phyloP scores from a whole-genome alignment of 2,329 filamentous ascomycete species.

The Trichoderma asperellum region DNA sequence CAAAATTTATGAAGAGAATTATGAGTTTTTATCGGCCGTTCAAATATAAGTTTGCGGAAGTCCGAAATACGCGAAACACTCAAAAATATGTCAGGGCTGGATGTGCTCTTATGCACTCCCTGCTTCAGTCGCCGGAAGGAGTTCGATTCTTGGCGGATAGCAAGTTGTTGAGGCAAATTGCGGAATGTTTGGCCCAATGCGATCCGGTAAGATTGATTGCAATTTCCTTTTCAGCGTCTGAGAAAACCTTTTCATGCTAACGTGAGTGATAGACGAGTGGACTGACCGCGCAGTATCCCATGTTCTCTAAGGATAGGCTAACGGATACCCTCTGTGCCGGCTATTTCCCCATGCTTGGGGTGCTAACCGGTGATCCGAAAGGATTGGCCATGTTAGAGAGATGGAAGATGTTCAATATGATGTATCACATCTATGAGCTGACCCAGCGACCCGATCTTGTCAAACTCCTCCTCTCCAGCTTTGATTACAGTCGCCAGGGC shows the following conservation, averaged over 20 bases:
- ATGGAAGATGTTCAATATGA: constrained; percentile 99
- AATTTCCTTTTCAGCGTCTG: background rate
- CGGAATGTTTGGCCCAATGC: constrained; percentile 93
- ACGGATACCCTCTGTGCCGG: constrained; percentile 86
- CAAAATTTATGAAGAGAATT: constrained; percentile 93
- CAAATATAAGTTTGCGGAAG: constrained; percentile 91
- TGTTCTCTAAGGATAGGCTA: constrained; percentile 86
- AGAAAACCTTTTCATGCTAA: background rate
- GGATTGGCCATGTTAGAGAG: constrained; percentile 89
- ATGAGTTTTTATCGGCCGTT: constrained; percentile 96
- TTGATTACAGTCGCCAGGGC: constrained; percentile 87
- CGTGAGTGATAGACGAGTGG: constrained; percentile 60
- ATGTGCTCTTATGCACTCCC: constrained; percentile 82
- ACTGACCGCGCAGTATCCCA: constrained; percentile 78
- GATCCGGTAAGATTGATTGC: constrained; percentile 67
- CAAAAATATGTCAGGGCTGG: constrained; percentile 92
- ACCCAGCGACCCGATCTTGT: constrained; percentile 90
- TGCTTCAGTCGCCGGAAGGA: constrained; percentile 85
- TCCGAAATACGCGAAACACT: constrained; percentile 87
- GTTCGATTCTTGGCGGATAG: constrained; percentile 85
- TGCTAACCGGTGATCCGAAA: constrained; percentile 78
- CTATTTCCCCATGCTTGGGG: constrained; percentile 91
- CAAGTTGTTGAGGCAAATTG: constrained; percentile 90
- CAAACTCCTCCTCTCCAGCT: constrained; percentile 82
- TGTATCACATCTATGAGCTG: constrained; percentile 95